These are phyloP conservation scores for Cutaneotrichosporon sp. DNA, from an alignment of 1,284 basidiomycete genomes.

Conservation along the genomic window DNA sequence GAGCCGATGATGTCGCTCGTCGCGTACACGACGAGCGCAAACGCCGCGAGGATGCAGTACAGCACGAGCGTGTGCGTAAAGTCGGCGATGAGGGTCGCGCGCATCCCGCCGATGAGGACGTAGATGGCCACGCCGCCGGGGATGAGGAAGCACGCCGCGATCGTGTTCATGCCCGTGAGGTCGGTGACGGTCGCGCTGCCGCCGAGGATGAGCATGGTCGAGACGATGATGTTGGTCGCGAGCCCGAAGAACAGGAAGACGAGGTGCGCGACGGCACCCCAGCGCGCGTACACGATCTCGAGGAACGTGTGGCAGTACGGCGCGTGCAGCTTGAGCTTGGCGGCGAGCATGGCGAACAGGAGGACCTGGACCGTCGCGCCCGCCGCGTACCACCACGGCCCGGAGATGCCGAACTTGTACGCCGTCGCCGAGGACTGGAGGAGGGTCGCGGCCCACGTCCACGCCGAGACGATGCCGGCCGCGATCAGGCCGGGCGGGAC, in stretches of 20 bases:
- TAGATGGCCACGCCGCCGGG: conserved; percentile 50
- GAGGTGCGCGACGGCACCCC: conserved; percentile 72
- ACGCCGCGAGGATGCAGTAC: conserved; percentile 66
- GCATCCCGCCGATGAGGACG: conserved; percentile 60
- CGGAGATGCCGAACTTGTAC: conserved; percentile 73
- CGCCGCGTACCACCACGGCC: conserved; percentile 47
- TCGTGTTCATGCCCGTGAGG: conserved; percentile 78
- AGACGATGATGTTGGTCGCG: conserved; percentile 76
- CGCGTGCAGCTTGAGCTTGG: conserved; percentile 62
- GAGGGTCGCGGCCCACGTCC: conserved; percentile 62
- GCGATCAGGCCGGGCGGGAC: conserved; percentile 89
- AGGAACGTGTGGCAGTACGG: conserved; percentile 57
- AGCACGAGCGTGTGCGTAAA: conserved; percentile 77
- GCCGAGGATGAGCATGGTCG: conserved; percentile 62
- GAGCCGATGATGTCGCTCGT: conserved; percentile 62
- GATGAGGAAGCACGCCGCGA: conserved; percentile 73
- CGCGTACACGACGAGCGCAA: conserved; percentile 70
- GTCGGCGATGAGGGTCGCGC: conserved; percentile 57
- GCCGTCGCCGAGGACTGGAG: conserved; percentile 51
- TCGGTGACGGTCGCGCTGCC: conserved; percentile 75
- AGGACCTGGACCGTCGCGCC: conserved; percentile 58
- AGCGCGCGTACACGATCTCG: conserved; percentile 68
- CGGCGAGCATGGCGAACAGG: conserved; percentile 59
- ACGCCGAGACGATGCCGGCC: conserved; percentile 70
- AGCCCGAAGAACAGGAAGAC: conserved; percentile 77